Conservation (phyloP, 768 basidiomycete genomes). For the Boletus insuetus region DNA sequence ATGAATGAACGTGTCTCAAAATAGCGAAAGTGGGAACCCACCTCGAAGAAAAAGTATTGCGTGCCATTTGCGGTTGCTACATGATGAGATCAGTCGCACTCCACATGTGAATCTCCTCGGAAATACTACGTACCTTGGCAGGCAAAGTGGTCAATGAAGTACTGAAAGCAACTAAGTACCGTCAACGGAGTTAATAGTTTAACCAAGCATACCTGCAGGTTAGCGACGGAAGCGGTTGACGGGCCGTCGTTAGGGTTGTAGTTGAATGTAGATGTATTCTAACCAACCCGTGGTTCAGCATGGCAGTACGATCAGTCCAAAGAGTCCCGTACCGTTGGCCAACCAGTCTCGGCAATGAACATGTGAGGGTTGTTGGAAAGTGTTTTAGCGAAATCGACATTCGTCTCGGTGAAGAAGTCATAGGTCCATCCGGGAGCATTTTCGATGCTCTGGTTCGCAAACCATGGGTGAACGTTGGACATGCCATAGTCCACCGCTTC, state of each 20-base stretch:
- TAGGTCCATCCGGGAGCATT: constrained; percentile 79
- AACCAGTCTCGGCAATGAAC: constrained; percentile 95
- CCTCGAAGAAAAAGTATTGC: constrained; percentile 87
- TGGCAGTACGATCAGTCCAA: not conserved
- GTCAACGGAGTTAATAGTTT: not conserved
- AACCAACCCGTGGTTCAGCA: constrained; percentile 2
- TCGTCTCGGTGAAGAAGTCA: constrained; percentile 68
- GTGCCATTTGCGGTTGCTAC: constrained; percentile 75
- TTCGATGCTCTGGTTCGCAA: constrained; percentile 71
- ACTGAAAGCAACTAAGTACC: constrained; percentile 39
- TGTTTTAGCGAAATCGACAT: constrained; percentile 53
- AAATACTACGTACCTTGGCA: constrained; percentile 43
- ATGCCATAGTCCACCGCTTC: constrained; percentile 68
- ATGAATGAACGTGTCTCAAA: constrained; percentile 1
- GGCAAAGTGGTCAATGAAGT: constrained; percentile 81
- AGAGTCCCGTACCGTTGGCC: constrained; percentile 60
- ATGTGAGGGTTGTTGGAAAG: constrained; percentile 73
- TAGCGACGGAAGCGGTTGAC: constrained; percentile 55
- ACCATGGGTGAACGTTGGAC: constrained; percentile 94
- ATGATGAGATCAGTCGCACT: constrained; percentile 5
- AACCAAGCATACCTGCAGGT: constrained; percentile 48
- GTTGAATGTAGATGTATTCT: constrained; percentile 57
- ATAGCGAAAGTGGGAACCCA: constrained; percentile 22
- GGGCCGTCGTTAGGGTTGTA: constrained; percentile 65
- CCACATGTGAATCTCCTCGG: not conserved